phyloP scores from a whole-genome alignment of 257 asterid genomes.

The Plectranthus barbatus region DNA sequence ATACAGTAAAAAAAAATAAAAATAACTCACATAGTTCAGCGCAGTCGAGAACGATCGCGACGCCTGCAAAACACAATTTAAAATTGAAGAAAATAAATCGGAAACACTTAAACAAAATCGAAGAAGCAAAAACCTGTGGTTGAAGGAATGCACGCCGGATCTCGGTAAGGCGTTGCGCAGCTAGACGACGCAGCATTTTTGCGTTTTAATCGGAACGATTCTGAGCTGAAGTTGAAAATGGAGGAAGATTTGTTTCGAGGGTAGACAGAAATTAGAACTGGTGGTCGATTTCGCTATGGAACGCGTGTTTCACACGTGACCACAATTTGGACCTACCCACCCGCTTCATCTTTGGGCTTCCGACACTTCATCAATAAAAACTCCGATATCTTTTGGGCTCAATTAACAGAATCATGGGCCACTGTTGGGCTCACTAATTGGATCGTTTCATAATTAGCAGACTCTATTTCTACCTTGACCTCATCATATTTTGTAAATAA shows the following conservation, averaged over 20 bases:
- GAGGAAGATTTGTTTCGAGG: constrained; percentile 10
- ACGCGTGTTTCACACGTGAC: constrained; percentile 21
- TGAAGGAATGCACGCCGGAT: constrained; percentile 67
- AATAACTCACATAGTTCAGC: constrained; percentile 65
- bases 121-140: constrained; percentile 48
- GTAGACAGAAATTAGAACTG: constrained; percentile 14
- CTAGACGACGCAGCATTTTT: constrained; percentile 75
- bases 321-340: constrained; percentile 29
- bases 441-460: too few relatives aligned
- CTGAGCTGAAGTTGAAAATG: constrained; percentile 11
- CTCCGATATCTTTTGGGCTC: too few relatives aligned
- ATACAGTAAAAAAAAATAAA: not conserved
- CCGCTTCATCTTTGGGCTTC: constrained; percentile 25
- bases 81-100: not conserved
- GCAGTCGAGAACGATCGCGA: constrained; percentile 80
- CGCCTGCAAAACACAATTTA: constrained; percentile 35
- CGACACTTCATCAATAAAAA: not conserved
- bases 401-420: too few relatives aligned
- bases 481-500: too few relatives aligned
- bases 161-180: constrained; percentile 60
- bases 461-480: too few relatives aligned
- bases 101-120: not conserved
- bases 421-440: too few relatives aligned
- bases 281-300: constrained; percentile 13
- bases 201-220: constrained; percentile 13